Evolutionary conservation across 305 asterid species (phyloP).

Genomic region (Fraxinus sp.): DNA sequence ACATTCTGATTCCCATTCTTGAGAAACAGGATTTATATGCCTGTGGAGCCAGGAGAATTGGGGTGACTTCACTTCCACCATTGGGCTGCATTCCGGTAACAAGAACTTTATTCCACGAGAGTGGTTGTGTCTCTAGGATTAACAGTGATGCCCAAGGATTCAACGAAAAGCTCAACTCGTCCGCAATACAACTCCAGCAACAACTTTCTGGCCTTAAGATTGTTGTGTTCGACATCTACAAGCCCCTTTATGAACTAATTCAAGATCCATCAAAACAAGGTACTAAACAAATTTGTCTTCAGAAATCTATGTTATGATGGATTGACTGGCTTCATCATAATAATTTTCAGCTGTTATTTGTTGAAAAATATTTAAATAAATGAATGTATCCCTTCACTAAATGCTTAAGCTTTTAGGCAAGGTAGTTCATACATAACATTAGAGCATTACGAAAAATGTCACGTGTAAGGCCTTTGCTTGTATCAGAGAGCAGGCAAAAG

Average conservation of each 20-base stretch:
- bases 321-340: background rate
- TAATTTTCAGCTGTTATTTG: background rate
- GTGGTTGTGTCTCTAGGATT: conserved; percentile 62
- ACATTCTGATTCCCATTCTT: background rate
- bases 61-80: conserved; percentile 86
- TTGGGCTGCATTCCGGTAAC: conserved; percentile 77
- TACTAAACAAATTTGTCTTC: conserved; percentile 1
- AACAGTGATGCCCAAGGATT: conserved; percentile 67
- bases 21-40: conserved; percentile 59
- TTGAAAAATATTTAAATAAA: background rate
- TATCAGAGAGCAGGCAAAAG: background rate
- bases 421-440: background rate
- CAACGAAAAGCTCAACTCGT: conserved; percentile 66
- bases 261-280: conserved; percentile 56
- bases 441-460: background rate
- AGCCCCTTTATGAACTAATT: conserved; percentile 66
- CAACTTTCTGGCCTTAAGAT: conserved; percentile 59
- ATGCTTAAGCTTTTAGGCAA: background rate
- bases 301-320: background rate
- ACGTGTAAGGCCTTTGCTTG: background rate
- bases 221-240: conserved; percentile 69
- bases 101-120: conserved; percentile 53
- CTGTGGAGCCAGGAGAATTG: conserved; percentile 78
- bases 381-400: background rate
- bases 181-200: conserved; percentile 57